Percentiles rank a stretch among this genome's conserved stretches.
Evolutionary conservation across 192 early-diverging fungal species (phyloP).

Genomic region (Entophlyctis helioformis): DNA sequence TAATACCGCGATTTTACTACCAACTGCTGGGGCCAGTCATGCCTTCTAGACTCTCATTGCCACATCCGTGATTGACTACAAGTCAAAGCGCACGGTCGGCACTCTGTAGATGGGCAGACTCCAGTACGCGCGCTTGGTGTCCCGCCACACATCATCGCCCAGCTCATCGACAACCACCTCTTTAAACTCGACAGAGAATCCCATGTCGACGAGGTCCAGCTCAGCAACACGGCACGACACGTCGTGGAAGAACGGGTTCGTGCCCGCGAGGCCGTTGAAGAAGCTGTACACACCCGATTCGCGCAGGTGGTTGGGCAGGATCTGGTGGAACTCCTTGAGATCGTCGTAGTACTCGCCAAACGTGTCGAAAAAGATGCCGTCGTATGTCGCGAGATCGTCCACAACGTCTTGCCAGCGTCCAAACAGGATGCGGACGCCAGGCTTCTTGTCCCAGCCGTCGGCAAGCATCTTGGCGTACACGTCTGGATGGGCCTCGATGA

Average conservation of each 20-base stretch:
- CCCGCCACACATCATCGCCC: slow-evolving; percentile 81
- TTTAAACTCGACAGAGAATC: slow-evolving; percentile 61
- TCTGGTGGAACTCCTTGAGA: slow-evolving; percentile 57
- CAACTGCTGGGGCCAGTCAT: no score
- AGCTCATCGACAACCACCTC: slow-evolving; percentile 63
- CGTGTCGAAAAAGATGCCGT: slow-evolving; percentile 93
- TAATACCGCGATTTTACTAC: no score
- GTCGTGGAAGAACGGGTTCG: slow-evolving; percentile 93
- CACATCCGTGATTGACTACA: no score
- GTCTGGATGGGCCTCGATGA: slow-evolving; percentile 96
- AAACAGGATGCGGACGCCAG: slow-evolving; percentile 73
- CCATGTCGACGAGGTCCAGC: slow-evolving; percentile 67
- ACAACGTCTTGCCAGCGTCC: slow-evolving; percentile 82
- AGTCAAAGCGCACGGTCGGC: no score
- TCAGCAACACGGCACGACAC: slow-evolving; percentile 81
- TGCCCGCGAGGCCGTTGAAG: slow-evolving; percentile 90
- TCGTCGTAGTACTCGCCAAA: slow-evolving; percentile 92
- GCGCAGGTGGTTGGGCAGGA: slow-evolving; percentile 46
- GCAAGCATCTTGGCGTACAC: slow-evolving; percentile 79
- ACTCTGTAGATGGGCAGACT: slow-evolving; percentile 58
- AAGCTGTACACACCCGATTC: slow-evolving; percentile 78
- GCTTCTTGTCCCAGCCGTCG: slow-evolving; percentile 77
- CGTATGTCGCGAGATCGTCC: slow-evolving; percentile 61
- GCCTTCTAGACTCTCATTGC: no score
- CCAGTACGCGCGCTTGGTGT: slow-evolving; percentile 70